Evolutionary conservation across 2,329 filamentous ascomycete genomes (phyloP).

Genomic region (Bipolaris oryzae): DNA sequence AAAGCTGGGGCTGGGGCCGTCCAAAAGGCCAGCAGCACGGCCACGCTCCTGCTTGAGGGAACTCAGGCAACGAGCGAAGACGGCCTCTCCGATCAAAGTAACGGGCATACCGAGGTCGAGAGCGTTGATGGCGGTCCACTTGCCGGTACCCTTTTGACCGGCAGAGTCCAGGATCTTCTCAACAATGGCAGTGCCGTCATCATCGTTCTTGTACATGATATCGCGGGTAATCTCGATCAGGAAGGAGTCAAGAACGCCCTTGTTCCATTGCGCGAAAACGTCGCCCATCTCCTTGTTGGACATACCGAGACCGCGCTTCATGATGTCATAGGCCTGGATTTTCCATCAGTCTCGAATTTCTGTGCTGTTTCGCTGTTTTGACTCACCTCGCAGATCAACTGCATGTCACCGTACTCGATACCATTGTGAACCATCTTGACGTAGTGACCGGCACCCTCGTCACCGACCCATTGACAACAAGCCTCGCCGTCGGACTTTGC

Average conservation of each 20-base stretch:
- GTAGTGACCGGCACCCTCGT: slow-evolving; percentile 99
- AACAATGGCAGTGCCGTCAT: slow-evolving; percentile 85
- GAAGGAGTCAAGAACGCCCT: slow-evolving; percentile 95
- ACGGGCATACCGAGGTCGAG: slow-evolving; percentile 98
- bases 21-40: slow-evolving; percentile 78
- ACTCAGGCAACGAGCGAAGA: slow-evolving; percentile 92
- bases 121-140: slow-evolving; percentile 99
- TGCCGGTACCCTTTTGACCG: slow-evolving; percentile 98
- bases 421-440: slow-evolving; percentile 99
- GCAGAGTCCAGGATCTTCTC: slow-evolving; percentile 99
- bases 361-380: not conserved
- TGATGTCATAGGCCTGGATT: slow-evolving; percentile 92
- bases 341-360: slow-evolving; percentile 18
- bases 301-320: slow-evolving; percentile 96
- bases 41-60: slow-evolving; percentile 92
- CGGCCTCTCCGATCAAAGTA: slow-evolving; percentile 95
- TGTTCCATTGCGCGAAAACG: slow-evolving; percentile 96
- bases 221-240: slow-evolving; percentile 98
- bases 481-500: slow-evolving; percentile 97
- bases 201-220: slow-evolving; percentile 98
- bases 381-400: slow-evolving; percentile 95
- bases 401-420: slow-evolving; percentile 99
- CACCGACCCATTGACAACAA: slow-evolving; percentile 99
- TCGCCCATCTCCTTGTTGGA: slow-evolving; percentile 94
- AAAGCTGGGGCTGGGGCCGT: slow-evolving; percentile 79